Percentiles rank a stretch among this genome's conserved stretches.
Evolutionary conservation across 2,329 filamentous ascomycete genomes (phyloP).

Genomic region (Scedosporium boydii): DNA sequence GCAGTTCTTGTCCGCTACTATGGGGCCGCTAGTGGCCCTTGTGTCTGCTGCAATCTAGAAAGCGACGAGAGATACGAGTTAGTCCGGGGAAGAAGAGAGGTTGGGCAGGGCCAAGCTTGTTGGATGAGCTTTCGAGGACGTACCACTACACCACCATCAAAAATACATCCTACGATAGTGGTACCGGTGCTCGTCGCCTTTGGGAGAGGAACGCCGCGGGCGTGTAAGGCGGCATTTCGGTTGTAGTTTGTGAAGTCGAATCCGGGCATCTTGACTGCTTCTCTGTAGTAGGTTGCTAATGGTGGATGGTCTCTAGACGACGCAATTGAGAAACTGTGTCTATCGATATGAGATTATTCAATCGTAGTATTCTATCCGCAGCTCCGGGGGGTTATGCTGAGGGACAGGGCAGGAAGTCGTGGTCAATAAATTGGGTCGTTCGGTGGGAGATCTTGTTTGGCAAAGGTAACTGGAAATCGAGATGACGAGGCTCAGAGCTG

Average conservation of each 20-base stretch:
- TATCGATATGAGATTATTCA: not conserved
- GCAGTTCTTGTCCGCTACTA: constrained; percentile 99
- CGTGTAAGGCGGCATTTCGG: constrained; percentile 93
- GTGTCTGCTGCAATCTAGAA: constrained; percentile 93
- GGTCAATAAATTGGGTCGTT: not conserved
- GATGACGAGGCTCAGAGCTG: constrained; percentile 17
- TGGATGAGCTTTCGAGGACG: constrained; percentile 21
- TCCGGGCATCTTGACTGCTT: constrained; percentile 64
- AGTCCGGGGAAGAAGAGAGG: not conserved
- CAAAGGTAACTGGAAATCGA: not conserved
- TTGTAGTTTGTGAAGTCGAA: constrained; percentile 99
- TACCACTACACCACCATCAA: constrained; percentile 90
- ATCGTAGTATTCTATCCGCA: not conserved
- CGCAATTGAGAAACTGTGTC: not conserved
- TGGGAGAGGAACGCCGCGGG: constrained; percentile 84
- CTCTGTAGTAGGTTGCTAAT: not conserved
- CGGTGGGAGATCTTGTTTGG: constrained; percentile 5
- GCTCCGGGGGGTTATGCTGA: not conserved
- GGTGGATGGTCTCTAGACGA: not conserved
- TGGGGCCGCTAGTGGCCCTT: constrained; percentile 90
- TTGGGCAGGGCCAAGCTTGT: not conserved
- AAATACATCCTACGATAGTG: constrained; percentile 96
- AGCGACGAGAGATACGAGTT: not conserved
- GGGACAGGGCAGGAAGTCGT: not conserved
- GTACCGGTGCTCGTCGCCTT: constrained; percentile 98